These are phyloP conservation scores for Passalora sequoiae DNA, from an alignment of 2,329 filamentous ascomycete genomes.

Conservation along the genomic window DNA sequence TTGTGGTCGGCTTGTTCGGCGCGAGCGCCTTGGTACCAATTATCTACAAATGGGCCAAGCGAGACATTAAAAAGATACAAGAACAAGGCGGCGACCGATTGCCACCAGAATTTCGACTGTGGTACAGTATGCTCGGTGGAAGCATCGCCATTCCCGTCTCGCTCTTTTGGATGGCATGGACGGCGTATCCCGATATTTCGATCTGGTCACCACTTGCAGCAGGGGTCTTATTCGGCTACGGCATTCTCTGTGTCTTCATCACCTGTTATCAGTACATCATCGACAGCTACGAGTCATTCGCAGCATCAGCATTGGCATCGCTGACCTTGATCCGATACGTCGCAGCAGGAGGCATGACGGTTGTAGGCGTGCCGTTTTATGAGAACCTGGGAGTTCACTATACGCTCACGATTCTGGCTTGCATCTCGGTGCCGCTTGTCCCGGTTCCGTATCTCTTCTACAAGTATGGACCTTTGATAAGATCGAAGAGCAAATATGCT, in stretches of 20 bases:
- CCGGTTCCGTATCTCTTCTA: conserved; percentile 19
- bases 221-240: conserved; percentile 50
- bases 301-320: conserved; percentile 45
- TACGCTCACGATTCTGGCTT: conserved; percentile 18
- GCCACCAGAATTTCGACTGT: conserved; percentile 51
- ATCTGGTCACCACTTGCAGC: conserved; percentile 50
- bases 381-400: conserved; percentile 19
- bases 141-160: conserved; percentile 47
- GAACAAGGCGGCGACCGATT: conserved; percentile 37
- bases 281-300: conserved; percentile 51
- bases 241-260: conserved; percentile 48
- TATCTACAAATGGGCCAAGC: conserved; percentile 20
- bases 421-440: conserved; percentile 13
- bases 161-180: conserved; percentile 58
- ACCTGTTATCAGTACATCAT: conserved; percentile 55
- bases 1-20: conserved; percentile 15
- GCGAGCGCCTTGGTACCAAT: conserved; percentile 15
- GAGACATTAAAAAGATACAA: conserved; percentile 40
- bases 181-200: conserved; percentile 39
- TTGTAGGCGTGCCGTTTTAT: conserved; percentile 34
- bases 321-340: conserved; percentile 40
- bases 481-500: conserved; percentile 22
- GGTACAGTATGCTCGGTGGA: conserved; percentile 47
- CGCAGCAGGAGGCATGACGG: conserved; percentile 39
- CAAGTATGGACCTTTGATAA: conserved; percentile 24